A percentile compares a stretch with the other conserved stretches of the same genome.
These are phyloP conservation scores for Boletus mariae DNA, from an alignment of 1,284 basidiomycete species.

Conservation along the genomic window DNA sequence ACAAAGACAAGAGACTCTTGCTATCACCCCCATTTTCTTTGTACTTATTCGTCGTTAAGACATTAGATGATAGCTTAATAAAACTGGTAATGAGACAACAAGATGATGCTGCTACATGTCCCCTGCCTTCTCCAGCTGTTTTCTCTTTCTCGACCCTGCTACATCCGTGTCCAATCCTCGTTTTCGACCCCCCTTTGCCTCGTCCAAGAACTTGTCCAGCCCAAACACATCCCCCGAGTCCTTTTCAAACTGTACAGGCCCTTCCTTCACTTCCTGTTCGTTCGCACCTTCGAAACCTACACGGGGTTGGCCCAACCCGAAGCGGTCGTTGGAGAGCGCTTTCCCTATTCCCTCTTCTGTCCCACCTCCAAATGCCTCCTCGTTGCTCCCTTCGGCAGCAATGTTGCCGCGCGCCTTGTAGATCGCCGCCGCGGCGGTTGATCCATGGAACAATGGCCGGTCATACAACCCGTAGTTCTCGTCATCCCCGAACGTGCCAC, in stretches of 20 bases:
- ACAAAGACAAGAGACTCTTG: too few species aligned
- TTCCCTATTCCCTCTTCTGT: conserved; percentile 91
- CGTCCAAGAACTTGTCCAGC: conserved; percentile 94
- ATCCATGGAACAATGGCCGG: conserved; percentile 92
- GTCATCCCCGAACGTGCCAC: conserved; percentile 82
- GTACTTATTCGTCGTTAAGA: too few species aligned
- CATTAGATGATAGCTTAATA: too few species aligned
- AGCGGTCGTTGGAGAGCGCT: conserved; percentile 91
- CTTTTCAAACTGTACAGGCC: conserved; percentile 99
- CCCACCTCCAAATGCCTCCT: conserved; percentile 89
- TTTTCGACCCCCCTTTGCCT: conserved; percentile 92
- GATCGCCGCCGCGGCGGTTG: conserved; percentile 93
- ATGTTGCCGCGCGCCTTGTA: conserved; percentile 92
- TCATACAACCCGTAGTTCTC: conserved; percentile 95
- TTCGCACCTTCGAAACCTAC: conserved; percentile 87
- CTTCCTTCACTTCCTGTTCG: conserved; percentile 80
- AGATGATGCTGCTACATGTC: conserved; percentile 43
- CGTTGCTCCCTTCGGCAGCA: conserved; percentile 63
- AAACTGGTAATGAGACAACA: neutral
- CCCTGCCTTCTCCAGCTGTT: conserved; percentile 65
- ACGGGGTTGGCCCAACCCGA: conserved; percentile 82
- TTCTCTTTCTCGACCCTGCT: conserved; percentile 68
- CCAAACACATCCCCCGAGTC: conserved; percentile 97
- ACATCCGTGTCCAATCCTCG: conserved; percentile 76
- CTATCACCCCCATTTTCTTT: too few species aligned